Evolutionary conservation across 495 filamentous ascomycete genomes (phyloP).

Genomic region (Podospora didyma): DNA sequence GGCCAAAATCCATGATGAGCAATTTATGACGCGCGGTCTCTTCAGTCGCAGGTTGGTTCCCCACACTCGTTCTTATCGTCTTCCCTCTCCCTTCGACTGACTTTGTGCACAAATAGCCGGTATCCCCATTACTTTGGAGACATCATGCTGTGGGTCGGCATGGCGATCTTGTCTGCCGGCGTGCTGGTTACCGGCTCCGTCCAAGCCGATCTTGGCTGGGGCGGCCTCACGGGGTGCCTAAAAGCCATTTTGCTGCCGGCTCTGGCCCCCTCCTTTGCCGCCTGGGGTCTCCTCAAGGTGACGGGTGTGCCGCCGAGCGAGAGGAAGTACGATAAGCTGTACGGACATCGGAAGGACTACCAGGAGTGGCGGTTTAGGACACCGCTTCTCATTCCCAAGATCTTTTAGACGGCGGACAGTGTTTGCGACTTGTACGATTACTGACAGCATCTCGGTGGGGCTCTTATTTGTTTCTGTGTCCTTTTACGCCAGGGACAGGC

Average conservation of each 20-base stretch:
- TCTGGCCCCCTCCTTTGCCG: constrained; percentile 59
- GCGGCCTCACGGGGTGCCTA: constrained; percentile 32
- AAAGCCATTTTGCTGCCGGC: constrained; percentile 43
- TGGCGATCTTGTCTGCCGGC: constrained; percentile 43
- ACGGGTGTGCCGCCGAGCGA: constrained; percentile 58
- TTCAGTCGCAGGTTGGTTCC: constrained; percentile 42
- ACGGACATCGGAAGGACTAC: constrained; percentile 58
- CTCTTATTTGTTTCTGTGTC: too few relatives aligned
- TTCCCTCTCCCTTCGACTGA: background rate
- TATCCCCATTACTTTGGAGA: constrained; percentile 69
- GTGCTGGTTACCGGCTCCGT: constrained; percentile 42
- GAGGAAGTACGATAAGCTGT: constrained; percentile 61
- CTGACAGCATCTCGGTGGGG: too few relatives aligned
- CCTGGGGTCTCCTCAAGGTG: constrained; percentile 55
- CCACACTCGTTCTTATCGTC: too few relatives aligned
- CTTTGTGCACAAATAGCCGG: constrained; percentile 29
- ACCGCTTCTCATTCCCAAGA: constrained; percentile 26
- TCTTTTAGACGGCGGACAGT: too few relatives aligned
- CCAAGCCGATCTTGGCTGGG: constrained; percentile 40
- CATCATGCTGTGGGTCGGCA: constrained; percentile 58
- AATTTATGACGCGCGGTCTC: constrained; percentile 56
- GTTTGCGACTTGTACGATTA: too few relatives aligned
- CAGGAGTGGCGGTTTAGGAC: constrained; percentile 61
- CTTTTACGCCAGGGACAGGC: too few relatives aligned
- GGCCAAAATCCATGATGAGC: constrained; percentile 56